Percentiles rank a stretch among this genome's conserved stretches.
Conservation (phyloP, 169 alveolate genomes). For the Plasmodium billcollinsi region DNA sequence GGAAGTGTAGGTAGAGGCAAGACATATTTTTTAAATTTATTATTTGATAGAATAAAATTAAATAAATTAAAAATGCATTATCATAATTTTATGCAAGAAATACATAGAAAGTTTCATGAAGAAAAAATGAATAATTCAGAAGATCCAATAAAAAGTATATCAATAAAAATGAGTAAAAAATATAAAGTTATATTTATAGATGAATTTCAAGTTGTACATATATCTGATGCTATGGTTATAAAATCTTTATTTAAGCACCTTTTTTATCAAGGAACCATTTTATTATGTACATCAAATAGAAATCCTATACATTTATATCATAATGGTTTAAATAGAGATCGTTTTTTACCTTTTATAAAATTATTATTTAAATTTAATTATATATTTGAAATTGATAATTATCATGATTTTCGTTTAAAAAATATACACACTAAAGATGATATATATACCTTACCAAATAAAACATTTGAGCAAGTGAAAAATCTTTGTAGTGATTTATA, state of each 20-base stretch:
- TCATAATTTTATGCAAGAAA: conserved; percentile 84
- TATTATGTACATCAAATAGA: conserved; percentile 83
- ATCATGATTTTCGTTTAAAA: conserved; percentile 63
- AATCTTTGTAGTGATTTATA: conserved; percentile 36
- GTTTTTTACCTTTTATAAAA: conserved; percentile 85
- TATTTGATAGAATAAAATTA: conserved; percentile 76
- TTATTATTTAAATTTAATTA: conserved; percentile 62
- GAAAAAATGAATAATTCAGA: conserved; percentile 74
- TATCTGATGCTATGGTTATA: conserved; percentile 87
- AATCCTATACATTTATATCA: conserved; percentile 83
- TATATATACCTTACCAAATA: conserved; percentile 40
- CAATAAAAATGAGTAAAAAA: conserved; percentile 75
- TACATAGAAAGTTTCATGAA: conserved; percentile 80
- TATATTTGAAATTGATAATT: conserved; percentile 61
- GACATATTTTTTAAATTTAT: conserved; percentile 83
- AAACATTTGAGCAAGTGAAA: conserved; percentile 45
- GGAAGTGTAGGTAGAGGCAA: conserved; percentile 90
- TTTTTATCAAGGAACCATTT: conserved; percentile 78
- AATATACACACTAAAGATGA: conserved; percentile 21
- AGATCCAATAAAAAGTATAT: conserved; percentile 76
- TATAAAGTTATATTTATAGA: conserved; percentile 83
- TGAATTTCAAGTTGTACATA: conserved; percentile 86
- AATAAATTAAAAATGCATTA: conserved; percentile 82
- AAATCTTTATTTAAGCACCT: conserved; percentile 82
- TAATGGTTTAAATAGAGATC: conserved; percentile 82